Evolutionary conservation across 768 basidiomycete genomes (phyloP).

Genomic region (Suillus luteus): DNA sequence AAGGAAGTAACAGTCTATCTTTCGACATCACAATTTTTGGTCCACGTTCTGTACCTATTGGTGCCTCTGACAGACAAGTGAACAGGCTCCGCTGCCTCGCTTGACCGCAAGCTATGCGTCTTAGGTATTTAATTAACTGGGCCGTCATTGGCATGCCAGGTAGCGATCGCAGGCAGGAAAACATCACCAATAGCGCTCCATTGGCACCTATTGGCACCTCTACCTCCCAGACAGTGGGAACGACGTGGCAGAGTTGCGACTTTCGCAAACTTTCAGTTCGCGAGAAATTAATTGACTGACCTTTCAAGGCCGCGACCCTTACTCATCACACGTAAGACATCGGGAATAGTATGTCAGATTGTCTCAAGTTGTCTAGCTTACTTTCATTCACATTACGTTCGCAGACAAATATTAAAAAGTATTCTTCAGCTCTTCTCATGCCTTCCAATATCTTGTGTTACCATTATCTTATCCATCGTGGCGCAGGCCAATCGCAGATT

Average conservation of each 20-base stretch:
- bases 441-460: neutral
- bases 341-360: neutral
- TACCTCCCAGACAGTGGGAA: neutral
- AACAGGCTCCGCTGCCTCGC: neutral
- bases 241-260: neutral
- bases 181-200: neutral
- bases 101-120: neutral
- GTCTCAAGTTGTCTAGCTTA: neutral
- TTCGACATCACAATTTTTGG: neutral
- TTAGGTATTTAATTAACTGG: neutral
- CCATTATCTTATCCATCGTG: neutral
- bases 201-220: neutral
- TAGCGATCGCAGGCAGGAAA: neutral
- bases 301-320: neutral
- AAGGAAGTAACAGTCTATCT: neutral
- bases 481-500: neutral
- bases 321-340: neutral
- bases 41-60: conserved; percentile 3
- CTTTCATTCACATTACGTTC: neutral
- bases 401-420: neutral
- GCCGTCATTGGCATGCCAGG: neutral
- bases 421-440: neutral
- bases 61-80: neutral
- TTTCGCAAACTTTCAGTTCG: neutral
- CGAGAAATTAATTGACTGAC: neutral